Evolutionary conservation across 1,284 basidiomycete genomes (phyloP).

Genomic region (Entoloma clypeatum): DNA sequence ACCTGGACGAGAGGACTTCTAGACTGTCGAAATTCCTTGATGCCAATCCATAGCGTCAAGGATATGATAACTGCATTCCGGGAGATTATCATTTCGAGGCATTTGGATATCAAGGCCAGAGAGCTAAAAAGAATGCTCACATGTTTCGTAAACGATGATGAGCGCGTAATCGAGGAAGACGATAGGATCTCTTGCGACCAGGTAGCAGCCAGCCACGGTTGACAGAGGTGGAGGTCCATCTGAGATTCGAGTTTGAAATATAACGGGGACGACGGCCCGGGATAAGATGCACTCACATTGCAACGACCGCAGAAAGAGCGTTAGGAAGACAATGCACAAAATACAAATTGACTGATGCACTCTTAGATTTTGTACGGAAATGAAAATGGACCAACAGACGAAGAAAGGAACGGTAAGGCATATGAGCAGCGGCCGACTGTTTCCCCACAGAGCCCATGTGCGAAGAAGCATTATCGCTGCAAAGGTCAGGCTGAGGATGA

Average conservation of each 20-base stretch:
- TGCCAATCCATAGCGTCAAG: constrained; percentile 3
- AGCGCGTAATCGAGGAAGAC: not conserved
- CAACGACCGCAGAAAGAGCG: not conserved
- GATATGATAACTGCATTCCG: constrained; percentile 1
- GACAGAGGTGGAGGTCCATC: not conserved
- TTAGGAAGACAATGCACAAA: not conserved
- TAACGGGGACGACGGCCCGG: not conserved
- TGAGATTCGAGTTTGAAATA: not conserved
- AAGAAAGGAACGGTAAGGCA: not conserved
- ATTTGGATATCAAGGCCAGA: not conserved
- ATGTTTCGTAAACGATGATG: not conserved
- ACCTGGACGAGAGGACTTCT: not conserved
- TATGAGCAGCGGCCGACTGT: not conserved
- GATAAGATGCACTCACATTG: not conserved
- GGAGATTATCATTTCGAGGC: not conserved
- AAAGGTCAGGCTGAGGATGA: no score
- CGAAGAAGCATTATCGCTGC: not conserved
- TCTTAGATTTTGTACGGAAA: not conserved
- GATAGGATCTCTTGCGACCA: not conserved
- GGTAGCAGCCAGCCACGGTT: not conserved
- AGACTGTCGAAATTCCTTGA: constrained; percentile 2
- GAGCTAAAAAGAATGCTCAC: not conserved
- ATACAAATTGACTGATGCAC: constrained; percentile 1
- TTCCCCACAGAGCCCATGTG: not conserved
- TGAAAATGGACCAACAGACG: not conserved